These are phyloP conservation scores for Kwoniella bestiolae DNA, from an alignment of 768 basidiomycete species.

Conservation along the genomic window DNA sequence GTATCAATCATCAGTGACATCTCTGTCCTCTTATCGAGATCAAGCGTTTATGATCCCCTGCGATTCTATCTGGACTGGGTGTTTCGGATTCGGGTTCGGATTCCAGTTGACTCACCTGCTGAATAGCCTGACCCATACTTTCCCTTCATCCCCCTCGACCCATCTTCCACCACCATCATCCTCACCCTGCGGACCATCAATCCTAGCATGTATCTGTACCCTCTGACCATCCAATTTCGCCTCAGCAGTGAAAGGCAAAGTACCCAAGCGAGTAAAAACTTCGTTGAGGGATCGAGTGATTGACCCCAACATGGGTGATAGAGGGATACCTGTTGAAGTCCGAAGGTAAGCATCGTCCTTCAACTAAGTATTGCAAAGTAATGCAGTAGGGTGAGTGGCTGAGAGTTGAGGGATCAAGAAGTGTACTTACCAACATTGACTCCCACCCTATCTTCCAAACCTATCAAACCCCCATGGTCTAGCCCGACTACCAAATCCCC, in stretches of 20 bases:
- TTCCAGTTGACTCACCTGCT: conserved; percentile 59
- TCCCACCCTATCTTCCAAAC: conserved; percentile 66
- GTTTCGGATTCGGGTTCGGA: no score
- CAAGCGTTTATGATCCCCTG: no score
- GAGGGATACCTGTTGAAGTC: conserved; percentile 68
- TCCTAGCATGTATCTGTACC: conserved; percentile 59
- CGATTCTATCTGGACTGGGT: no score
- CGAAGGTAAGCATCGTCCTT: conserved; percentile 2
- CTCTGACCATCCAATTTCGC: conserved; percentile 81
- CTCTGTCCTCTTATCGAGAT: no score
- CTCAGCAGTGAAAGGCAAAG: conserved; percentile 75
- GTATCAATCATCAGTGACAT: not conserved
- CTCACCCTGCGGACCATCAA: conserved; percentile 48
- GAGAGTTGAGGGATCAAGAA: not conserved
- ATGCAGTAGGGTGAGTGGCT: not conserved
- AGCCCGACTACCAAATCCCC: conserved; percentile 66
- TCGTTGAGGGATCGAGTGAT: conserved; percentile 82
- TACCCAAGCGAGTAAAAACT: conserved; percentile 72
- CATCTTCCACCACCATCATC: conserved; percentile 67
- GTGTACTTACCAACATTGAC: conserved; percentile 70
- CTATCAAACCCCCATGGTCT: conserved; percentile 65
- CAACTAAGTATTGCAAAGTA: not conserved
- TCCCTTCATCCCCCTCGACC: conserved; percentile 44
- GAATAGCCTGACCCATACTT: conserved; percentile 69
- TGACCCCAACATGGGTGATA: conserved; percentile 84